Base-by-base conservation (phyloP, 257 asterid species). In the Solanum pennellii region DNA sequence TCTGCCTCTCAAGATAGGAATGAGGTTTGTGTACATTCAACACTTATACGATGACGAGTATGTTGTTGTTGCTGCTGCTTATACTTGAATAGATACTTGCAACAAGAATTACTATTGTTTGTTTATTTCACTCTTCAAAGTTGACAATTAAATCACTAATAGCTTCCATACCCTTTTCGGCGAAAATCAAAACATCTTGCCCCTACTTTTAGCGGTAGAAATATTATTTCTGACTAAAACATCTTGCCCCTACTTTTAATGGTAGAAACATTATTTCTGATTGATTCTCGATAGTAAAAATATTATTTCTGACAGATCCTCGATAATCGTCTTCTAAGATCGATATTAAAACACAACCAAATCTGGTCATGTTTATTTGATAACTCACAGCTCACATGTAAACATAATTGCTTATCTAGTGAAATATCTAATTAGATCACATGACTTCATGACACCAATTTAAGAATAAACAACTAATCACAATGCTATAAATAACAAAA, bases 251-350 rank as follows among this genome's bases (percentile, higher is more conserved):
- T n/a, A n/a, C n/a, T n/a, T n/a, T n/a, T n/a, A n/a, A n/a, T 31
- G 33, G 0, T 31, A 31, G 5, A 33, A 33, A 33, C 1, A 33
- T 33, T 33, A 33, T n/a, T n/a, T n/a, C n/a, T n/a, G n/a, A n/a
- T n/a, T n/a, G n/a, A n/a, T n/a, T n/a, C n/a, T n/a, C n/a, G n/a
- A n/a, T n/a, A n/a, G n/a, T n/a, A n/a, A n/a, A n/a, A n/a, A n/a
- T n/a, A n/a, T n/a, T n/a, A n/a, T n/a, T n/a, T n/a, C n/a, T n/a
- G n/a, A n/a, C 0, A 1, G 14, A 60, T 0, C 31, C 8, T 62
- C 31, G 8, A 0, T 0, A 59, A 21, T 59, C 27, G 0, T 5
- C 1, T 5, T 3, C 1, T 33, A 5, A 33, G 5, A 33, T 35
- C 39, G 39, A 35, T 35, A 35, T 5, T 14, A 14, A 31, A 69